Evolutionary conservation across 2,329 filamentous ascomycete species (phyloP).

Genomic region (Exophiala calicioides): DNA sequence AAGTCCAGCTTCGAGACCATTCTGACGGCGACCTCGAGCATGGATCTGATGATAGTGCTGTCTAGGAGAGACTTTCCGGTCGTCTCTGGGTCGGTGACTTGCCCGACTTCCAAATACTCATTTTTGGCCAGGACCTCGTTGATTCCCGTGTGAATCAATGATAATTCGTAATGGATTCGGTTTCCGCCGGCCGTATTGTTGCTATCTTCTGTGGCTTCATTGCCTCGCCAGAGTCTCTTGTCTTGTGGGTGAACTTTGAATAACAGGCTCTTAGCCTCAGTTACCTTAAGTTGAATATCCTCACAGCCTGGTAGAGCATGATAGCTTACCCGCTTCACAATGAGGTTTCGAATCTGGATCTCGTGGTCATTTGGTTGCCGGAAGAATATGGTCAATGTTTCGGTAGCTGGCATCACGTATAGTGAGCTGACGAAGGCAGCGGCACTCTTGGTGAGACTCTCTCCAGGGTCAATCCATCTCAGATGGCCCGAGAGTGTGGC

Average conservation of each 20-base stretch:
- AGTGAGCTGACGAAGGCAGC: conserved; percentile 38
- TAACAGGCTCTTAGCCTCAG: conserved; percentile 42
- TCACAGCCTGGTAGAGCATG: conserved; percentile 31
- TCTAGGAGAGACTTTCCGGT: conserved; percentile 34
- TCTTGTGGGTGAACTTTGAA: conserved; percentile 31
- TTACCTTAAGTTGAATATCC: conserved; percentile 35
- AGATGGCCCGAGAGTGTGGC: conserved; percentile 34
- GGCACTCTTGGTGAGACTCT: conserved; percentile 34
- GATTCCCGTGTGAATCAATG: conserved; percentile 40
- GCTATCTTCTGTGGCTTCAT: conserved; percentile 27
- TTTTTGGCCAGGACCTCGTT: conserved; percentile 39
- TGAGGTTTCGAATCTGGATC: conserved; percentile 23
- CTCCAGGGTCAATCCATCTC: conserved; percentile 30
- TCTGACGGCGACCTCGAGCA: conserved; percentile 37
- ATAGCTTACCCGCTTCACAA: conserved; percentile 15
- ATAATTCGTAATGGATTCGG: conserved; percentile 43
- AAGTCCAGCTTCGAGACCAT: conserved; percentile 42
- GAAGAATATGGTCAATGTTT: conserved; percentile 34
- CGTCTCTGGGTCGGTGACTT: conserved; percentile 37
- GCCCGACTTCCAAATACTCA: conserved; percentile 37
- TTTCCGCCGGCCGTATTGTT: conserved; percentile 37
- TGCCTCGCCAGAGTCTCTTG: conserved; percentile 34
- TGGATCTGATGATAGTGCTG: conserved; percentile 16
- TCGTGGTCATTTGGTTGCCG: conserved; percentile 30
- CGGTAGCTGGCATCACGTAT: conserved; percentile 35